phyloP scores from a whole-genome alignment of 768 basidiomycete genomes.

The Pilatotrama ljubarskyi region DNA sequence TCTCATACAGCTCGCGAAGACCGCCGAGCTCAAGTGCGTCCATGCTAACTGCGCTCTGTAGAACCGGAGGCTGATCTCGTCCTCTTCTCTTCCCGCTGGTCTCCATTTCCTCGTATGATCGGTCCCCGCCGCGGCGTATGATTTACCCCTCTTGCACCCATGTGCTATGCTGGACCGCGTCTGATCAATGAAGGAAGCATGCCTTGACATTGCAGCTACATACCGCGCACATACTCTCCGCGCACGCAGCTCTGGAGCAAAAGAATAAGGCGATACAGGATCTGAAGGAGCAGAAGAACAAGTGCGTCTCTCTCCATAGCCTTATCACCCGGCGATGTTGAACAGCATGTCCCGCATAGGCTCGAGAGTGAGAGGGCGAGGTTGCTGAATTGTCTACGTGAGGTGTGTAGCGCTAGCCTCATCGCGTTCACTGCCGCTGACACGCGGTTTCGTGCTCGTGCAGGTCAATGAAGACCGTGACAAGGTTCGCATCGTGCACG shows the following conservation, averaged over 20 bases:
- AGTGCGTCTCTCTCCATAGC: slow-evolving; percentile 48
- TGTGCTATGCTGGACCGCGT: neutral
- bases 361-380: slow-evolving; percentile 76
- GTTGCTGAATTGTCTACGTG: slow-evolving; percentile 64
- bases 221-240: slow-evolving; percentile 84
- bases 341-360: slow-evolving; percentile 39
- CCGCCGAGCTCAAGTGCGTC: slow-evolving; percentile 84
- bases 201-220: slow-evolving; percentile 82
- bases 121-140: neutral
- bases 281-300: slow-evolving; percentile 81
- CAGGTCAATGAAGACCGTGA: slow-evolving; percentile 84
- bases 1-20: slow-evolving; percentile 82
- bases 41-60: neutral
- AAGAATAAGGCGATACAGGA: slow-evolving; percentile 80
- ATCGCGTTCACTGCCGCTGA: slow-evolving; percentile 8
- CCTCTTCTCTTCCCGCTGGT: neutral
- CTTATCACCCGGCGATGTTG: too few relatives aligned
- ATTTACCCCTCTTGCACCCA: neutral
- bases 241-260: slow-evolving; percentile 76
- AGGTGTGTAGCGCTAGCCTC: slow-evolving; percentile 45
- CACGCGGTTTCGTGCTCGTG: neutral
- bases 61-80: slow-evolving; percentile 3
- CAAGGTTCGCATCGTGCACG: slow-evolving; percentile 44
- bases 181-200: slow-evolving; percentile 59
- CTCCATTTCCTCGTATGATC: neutral